Conservation (phyloP, 208 protist species). For the Crithidia brevicula region DNA sequence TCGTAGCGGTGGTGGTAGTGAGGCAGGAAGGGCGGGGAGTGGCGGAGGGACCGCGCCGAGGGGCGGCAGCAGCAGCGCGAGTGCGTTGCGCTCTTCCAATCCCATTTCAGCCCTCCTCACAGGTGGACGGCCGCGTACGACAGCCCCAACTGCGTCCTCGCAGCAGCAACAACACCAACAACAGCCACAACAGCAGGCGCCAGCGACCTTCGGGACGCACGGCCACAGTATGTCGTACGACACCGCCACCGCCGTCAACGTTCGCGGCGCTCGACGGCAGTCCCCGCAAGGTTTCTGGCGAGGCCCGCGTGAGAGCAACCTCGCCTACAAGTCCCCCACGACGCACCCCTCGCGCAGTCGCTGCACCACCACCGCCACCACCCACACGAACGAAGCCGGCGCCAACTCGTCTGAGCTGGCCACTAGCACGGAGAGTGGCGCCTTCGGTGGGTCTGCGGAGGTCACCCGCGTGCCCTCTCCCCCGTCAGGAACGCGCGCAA, state of each 20-base stretch:
- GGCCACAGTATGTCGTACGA: slow-evolving; percentile 12
- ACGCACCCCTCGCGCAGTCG: background rate
- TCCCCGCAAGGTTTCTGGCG: slow-evolving; percentile 14
- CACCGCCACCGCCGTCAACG: background rate
- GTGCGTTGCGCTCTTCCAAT: slow-evolving; percentile 1
- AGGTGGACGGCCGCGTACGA: background rate
- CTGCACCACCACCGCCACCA: background rate
- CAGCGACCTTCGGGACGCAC: too few species aligned
- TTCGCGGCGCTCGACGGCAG: background rate
- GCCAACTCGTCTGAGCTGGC: too few species aligned
- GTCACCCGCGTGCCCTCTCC: background rate
- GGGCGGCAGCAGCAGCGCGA: background rate
- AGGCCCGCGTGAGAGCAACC: background rate
- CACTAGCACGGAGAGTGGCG: background rate
- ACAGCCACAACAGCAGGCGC: background rate
- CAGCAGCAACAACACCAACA: background rate
- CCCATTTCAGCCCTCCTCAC: slow-evolving; percentile 21
- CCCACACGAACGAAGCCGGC: too few species aligned
- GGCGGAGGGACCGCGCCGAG: too few species aligned
- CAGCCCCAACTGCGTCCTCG: background rate
- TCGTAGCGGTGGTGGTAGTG: background rate
- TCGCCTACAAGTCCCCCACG: background rate
- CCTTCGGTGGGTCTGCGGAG: background rate
- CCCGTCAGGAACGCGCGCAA: background rate
- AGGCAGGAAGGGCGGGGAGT: background rate